Percentiles rank a stretch among this genome's conserved stretches.
Conservation (phyloP, 2,329 filamentous ascomycete species). For the Fusarium marasasianum region DNA sequence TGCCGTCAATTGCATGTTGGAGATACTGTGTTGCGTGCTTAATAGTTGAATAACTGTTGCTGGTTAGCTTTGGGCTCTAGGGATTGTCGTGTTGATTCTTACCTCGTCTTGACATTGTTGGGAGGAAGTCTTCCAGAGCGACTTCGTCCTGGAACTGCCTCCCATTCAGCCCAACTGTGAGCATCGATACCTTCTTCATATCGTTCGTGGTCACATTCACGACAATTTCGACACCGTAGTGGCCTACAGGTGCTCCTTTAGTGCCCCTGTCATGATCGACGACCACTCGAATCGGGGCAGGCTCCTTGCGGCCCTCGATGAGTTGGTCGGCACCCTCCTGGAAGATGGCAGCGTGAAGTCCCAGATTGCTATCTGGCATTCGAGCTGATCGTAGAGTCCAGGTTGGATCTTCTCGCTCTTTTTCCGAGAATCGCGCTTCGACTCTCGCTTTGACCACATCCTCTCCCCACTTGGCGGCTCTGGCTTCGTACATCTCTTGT, state of each 20-base stretch:
- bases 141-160: conserved; percentile 79
- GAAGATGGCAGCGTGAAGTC: conserved; percentile 73
- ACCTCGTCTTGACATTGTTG: conserved; percentile 79
- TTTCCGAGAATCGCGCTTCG: conserved; percentile 83
- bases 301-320: conserved; percentile 71
- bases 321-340: conserved; percentile 73
- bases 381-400: conserved; percentile 82
- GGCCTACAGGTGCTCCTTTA: conserved; percentile 71
- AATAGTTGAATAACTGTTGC: conserved; percentile 74
- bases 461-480: conserved; percentile 79
- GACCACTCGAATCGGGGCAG: conserved; percentile 76
- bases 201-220: conserved; percentile 69
- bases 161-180: conserved; percentile 72
- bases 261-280: conserved; percentile 75
- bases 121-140: conserved; percentile 75
- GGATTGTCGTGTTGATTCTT: conserved; percentile 45
- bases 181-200: conserved; percentile 59
- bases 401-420: conserved; percentile 80
- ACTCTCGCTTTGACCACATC: conserved; percentile 88
- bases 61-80: conserved; percentile 46
- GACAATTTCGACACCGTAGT: conserved; percentile 77
- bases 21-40: conserved; percentile 73
- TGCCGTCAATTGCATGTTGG: conserved; percentile 70
- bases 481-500: conserved; percentile 80
- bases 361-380: conserved; percentile 68